Evolutionary conservation across 768 basidiomycete species (phyloP).

Genomic region (Megacollybia marginata): DNA sequence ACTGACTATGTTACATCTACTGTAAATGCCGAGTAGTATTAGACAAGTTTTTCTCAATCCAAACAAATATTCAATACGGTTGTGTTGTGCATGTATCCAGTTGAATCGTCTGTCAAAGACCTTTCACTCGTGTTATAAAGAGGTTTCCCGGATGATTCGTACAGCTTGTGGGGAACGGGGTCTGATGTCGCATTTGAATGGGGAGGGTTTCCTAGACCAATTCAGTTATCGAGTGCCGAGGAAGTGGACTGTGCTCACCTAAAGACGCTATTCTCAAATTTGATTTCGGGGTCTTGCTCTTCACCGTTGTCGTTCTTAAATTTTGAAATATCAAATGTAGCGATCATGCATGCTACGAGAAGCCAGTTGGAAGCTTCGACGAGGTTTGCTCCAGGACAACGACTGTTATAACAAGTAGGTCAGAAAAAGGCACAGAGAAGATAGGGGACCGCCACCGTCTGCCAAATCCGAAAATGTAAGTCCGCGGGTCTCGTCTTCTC

Average conservation of each 20-base stretch:
- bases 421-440: background rate
- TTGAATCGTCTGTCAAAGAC: no score
- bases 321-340: conserved; percentile 49
- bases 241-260: conserved; percentile 25
- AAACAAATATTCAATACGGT: no score
- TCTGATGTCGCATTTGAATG: no score
- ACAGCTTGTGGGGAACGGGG: no score
- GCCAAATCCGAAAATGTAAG: conserved; percentile 42
- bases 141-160: no score
- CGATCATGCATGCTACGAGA: conserved; percentile 45
- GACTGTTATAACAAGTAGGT: conserved; percentile 23
- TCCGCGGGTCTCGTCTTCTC: conserved; percentile 34
- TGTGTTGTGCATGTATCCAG: no score
- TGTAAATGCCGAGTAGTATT: no score
- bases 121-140: no score
- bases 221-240: no score
- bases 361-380: conserved; percentile 61
- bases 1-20: no score
- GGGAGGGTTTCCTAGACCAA: no score
- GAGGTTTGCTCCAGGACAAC: conserved; percentile 58
- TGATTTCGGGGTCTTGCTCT: conserved; percentile 37
- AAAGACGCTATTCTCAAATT: conserved; percentile 57
- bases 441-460: conserved; percentile 21
- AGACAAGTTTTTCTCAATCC: no score
- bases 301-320: conserved; percentile 41